Evolutionary conservation across 2,329 filamentous ascomycete species (phyloP).

Genomic region (Pseudocercospora vitis): DNA sequence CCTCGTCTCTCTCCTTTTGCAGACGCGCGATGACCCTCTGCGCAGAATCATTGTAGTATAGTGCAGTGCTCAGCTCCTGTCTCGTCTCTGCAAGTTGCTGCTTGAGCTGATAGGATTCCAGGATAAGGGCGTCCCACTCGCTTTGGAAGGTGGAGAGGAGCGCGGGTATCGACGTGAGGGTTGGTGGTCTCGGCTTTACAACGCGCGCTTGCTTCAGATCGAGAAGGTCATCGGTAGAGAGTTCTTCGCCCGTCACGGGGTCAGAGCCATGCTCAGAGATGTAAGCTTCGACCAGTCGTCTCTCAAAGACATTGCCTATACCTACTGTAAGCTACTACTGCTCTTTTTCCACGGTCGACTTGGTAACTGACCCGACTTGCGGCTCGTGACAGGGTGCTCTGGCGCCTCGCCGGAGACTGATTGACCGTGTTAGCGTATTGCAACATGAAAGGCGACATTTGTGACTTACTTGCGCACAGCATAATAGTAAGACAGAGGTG

Average conservation of each 20-base stretch:
- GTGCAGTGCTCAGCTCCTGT: conserved; percentile 87
- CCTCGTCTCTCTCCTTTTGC: conserved; percentile 89
- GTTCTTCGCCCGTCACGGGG: conserved; percentile 81
- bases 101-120: conserved; percentile 88
- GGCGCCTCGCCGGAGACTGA: conserved; percentile 95
- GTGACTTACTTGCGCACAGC: conserved; percentile 43
- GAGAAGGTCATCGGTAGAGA: conserved; percentile 80
- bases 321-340: conserved; percentile 39
- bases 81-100: conserved; percentile 86
- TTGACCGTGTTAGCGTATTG: conserved; percentile 24
- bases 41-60: conserved; percentile 98
- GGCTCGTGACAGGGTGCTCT: conserved; percentile 89
- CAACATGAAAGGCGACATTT: not conserved
- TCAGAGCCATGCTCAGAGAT: conserved; percentile 92
- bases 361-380: conserved; percentile 74
- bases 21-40: conserved; percentile 89
- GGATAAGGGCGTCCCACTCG: conserved; percentile 92
- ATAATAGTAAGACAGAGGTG: no score
- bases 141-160: conserved; percentile 94
- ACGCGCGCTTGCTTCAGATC: conserved; percentile 80
- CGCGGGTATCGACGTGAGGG: conserved; percentile 92
- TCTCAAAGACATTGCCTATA: conserved; percentile 86
- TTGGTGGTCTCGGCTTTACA: conserved; percentile 85
- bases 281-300: conserved; percentile 90
- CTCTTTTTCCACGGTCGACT: conserved; percentile 18